Evolutionary conservation across 2,329 filamentous ascomycete genomes (phyloP).

Genomic region (Didymella arachidicola): DNA sequence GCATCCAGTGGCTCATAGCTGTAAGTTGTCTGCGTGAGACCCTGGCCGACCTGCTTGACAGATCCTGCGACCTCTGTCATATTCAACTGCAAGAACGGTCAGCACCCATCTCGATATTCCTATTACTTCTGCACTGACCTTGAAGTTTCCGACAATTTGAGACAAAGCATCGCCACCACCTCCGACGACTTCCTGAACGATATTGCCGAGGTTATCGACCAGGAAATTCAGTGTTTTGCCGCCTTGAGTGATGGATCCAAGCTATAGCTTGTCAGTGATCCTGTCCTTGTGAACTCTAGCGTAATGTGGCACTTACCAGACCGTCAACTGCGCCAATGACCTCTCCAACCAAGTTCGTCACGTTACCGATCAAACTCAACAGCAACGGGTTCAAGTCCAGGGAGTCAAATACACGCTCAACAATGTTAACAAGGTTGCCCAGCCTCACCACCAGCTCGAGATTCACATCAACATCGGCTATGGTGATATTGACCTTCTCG

Average conservation of each 20-base stretch:
- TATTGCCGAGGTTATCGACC: slow-evolving; percentile 69
- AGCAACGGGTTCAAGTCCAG: slow-evolving; percentile 69
- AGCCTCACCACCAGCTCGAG: slow-evolving; percentile 67
- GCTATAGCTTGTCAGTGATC: slow-evolving; percentile 28
- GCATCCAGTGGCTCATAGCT: slow-evolving; percentile 59
- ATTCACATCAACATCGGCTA: slow-evolving; percentile 66
- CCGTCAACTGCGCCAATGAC: slow-evolving; percentile 67
- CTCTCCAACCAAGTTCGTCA: slow-evolving; percentile 60
- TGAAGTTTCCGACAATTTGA: slow-evolving; percentile 65
- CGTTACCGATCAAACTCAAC: slow-evolving; percentile 63
- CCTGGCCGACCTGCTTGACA: slow-evolving; percentile 48
- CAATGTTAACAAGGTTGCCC: slow-evolving; percentile 67
- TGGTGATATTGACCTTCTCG: slow-evolving; percentile 66
- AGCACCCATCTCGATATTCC: not conserved
- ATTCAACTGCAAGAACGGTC: slow-evolving; percentile 49
- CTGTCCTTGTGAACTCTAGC: too few species aligned
- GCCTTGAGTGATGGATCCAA: slow-evolving; percentile 66
- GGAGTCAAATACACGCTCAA: slow-evolving; percentile 66
- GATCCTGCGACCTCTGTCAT: slow-evolving; percentile 62
- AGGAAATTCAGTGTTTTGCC: slow-evolving; percentile 63
- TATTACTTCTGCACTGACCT: slow-evolving; percentile 30
- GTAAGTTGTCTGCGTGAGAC: slow-evolving; percentile 61
- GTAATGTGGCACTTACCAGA: slow-evolving; percentile 41
- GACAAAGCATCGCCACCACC: slow-evolving; percentile 56
- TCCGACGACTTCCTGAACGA: slow-evolving; percentile 65